phyloP scores from a whole-genome alignment of 495 filamentous ascomycete species.

The Paragyromitra xinjiangensis region DNA sequence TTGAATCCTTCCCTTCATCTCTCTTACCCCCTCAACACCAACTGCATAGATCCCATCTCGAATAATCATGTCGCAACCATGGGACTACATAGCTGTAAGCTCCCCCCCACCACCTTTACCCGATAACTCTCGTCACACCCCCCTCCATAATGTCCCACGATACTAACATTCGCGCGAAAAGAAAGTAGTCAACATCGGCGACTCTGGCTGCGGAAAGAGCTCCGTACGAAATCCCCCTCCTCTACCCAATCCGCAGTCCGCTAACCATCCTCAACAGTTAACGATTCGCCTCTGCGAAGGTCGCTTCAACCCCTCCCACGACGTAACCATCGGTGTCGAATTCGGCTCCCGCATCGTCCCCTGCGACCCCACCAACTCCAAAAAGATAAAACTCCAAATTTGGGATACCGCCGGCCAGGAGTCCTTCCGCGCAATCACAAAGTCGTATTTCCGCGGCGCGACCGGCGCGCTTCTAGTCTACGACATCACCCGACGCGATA shows the following conservation, averaged over 20 bases:
- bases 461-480: slow-evolving; percentile 93
- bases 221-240: slow-evolving; percentile 47
- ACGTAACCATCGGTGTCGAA: slow-evolving; percentile 98
- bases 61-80: slow-evolving; percentile 74
- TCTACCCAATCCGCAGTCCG: neutral
- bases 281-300: slow-evolving; percentile 97
- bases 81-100: slow-evolving; percentile 87
- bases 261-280: slow-evolving; percentile 63
- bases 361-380: slow-evolving; percentile 68
- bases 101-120: slow-evolving; percentile 12
- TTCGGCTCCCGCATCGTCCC: slow-evolving; percentile 94
- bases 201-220: slow-evolving; percentile 92
- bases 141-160: neutral
- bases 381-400: slow-evolving; percentile 72
- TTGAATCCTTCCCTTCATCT: neutral
- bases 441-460: slow-evolving; percentile 93
- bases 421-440: slow-evolving; percentile 79
- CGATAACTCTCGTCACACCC: neutral
- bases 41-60: slow-evolving; percentile 9
- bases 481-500: slow-evolving; percentile 86
- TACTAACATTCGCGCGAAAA: slow-evolving; percentile 36
- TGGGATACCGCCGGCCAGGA: slow-evolving; percentile 99
- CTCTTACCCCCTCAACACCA: slow-evolving; percentile 18
- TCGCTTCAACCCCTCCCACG: slow-evolving; percentile 88
- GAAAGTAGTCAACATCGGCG: slow-evolving; percentile 96